Percentiles rank a stretch among this genome's conserved stretches.
Conservation (phyloP, 441 rosid species). For the Gossypium gossypioides region DNA sequence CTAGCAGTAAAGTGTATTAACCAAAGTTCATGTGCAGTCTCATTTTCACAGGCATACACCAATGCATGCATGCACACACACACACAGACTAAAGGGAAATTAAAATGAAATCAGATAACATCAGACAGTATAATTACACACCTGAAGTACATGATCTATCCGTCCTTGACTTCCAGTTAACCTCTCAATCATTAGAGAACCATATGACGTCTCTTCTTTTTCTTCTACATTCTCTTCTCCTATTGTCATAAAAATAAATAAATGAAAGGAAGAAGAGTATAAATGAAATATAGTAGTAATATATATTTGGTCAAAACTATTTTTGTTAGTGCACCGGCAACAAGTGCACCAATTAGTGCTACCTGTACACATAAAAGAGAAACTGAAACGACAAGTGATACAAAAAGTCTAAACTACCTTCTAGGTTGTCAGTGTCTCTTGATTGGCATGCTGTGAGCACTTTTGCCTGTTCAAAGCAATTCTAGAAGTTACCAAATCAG, state of each 20-base stretch:
- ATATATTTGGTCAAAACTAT: neutral
- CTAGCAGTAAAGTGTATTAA: neutral
- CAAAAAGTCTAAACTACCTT: conserved; percentile 38
- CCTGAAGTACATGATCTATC: conserved; percentile 87
- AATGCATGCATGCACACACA: neutral
- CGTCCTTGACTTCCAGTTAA: conserved; percentile 74
- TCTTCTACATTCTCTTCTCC: conserved; percentile 35
- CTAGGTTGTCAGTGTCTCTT: conserved; percentile 34
- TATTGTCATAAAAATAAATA: conserved; percentile 28
- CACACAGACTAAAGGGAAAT: neutral
- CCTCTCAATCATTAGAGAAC: conserved; percentile 72
- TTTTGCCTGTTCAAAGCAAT: conserved; percentile 40
- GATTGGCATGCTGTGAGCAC: conserved; percentile 83
- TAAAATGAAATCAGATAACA: neutral
- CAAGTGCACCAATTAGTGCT: neutral
- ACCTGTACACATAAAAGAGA: neutral
- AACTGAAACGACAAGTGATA: neutral
- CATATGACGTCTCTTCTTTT: conserved; percentile 57
- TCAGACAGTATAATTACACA: conserved; percentile 22
- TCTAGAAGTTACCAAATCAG: neutral
- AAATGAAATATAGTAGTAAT: neutral
- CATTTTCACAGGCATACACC: neutral
- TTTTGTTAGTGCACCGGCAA: neutral
- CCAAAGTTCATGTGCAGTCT: neutral
- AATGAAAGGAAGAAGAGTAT: neutral